Evolutionary conservation across 345 rosid species (phyloP), one percentile per base, ranked within the genome.

Genomic region (Arabis alpina): DNA sequence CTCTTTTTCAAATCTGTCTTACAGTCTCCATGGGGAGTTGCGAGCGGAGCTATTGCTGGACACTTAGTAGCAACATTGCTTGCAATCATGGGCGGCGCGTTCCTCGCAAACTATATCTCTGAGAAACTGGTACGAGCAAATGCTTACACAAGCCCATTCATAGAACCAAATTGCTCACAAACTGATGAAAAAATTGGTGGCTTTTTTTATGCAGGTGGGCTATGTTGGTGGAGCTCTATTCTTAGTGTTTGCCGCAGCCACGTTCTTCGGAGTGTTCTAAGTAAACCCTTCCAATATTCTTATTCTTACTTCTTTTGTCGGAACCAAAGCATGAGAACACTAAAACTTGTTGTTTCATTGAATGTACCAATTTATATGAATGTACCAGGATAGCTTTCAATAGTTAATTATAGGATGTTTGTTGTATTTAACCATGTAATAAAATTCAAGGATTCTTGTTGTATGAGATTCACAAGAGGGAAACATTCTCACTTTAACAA

Each of bases 21-120:
- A 43, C 77, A 94, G 99, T 89, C 97, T 56, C 88, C 99, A n/a
- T 91, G 84, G 90, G 97, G 99, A 12, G 99, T 89, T 36, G 97
- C 99, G 5, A 72, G 90, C 11, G 99, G 99, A 71, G 99, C 99
- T 70, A 91, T 94, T 70, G 96, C 79, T 8, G 99, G 99, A 70
- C 99, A 94, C 81, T 79, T 94, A 66, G 64, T 85, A 3, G 99
- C 99, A 5, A 94, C 97, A 72, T 68, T 82, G 9, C 79, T 91
- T 41, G 99, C 99, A 4, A 75, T 91, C 69, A 66, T 94, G 14
- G 99, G 99, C 1, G 99, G 97, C 64, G 96, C 97, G 16, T 81
- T 94, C 76, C 91, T 94, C 37, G 96, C 97, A 70, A 88, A 86
- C 79, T 88, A 89, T 81, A 89, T 94, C 64, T 94, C 99, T 19